Conservation (phyloP, 2,329 filamentous ascomycete genomes). For the Trichoderma sp. region DNA sequence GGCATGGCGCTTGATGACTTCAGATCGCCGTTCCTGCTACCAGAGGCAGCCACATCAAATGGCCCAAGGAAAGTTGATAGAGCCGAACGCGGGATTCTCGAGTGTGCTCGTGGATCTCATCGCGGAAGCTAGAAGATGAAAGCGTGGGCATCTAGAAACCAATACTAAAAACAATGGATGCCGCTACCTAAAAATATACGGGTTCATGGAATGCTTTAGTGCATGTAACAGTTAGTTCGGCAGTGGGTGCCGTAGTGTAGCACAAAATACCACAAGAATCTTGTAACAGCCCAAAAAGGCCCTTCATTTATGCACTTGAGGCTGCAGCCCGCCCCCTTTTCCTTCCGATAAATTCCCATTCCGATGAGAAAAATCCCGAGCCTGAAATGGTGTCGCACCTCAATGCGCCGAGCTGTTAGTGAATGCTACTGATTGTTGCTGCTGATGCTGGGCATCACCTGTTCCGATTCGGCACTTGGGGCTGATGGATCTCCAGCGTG, state of each 20-base stretch:
- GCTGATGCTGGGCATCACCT: slow-evolving; percentile 5
- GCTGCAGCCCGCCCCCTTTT: background rate
- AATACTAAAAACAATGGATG: background rate
- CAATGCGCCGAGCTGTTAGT: slow-evolving; percentile 5
- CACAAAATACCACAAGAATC: background rate
- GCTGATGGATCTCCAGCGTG: slow-evolving; percentile 13
- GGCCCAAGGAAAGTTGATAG: background rate
- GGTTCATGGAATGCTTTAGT: background rate
- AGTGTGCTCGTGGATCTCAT: background rate
- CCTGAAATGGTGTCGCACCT: background rate
- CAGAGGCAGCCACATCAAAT: no score
- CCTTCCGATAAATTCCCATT: background rate
- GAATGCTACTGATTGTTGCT: background rate
- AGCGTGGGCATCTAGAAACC: background rate
- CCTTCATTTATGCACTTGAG: background rate
- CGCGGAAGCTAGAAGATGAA: background rate
- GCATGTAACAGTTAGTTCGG: background rate
- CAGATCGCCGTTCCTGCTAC: no score
- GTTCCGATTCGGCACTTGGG: slow-evolving; percentile 9
- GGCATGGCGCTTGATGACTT: no score
- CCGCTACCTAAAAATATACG: background rate
- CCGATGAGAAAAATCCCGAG: background rate
- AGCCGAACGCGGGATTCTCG: background rate
- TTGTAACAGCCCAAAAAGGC: background rate
- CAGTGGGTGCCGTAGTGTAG: slow-evolving; percentile 10